These are phyloP conservation scores for Biscogniauxia marginata DNA, from an alignment of 2,329 filamentous ascomycete species.

Conservation along the genomic window DNA sequence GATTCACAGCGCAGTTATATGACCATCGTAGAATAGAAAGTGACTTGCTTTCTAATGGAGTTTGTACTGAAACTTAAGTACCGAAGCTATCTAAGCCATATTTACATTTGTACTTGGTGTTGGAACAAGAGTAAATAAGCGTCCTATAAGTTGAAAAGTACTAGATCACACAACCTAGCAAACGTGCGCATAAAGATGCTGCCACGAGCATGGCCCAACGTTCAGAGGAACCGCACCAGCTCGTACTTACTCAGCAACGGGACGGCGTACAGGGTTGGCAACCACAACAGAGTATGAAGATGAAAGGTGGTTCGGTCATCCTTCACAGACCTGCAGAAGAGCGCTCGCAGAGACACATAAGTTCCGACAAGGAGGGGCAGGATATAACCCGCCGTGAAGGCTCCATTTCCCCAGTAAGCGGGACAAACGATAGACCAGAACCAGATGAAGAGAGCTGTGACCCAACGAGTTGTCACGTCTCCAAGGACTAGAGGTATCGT, in stretches of 20 bases:
- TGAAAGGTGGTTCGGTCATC: constrained; percentile 2
- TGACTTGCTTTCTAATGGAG: neutral
- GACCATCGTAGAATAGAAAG: neutral
- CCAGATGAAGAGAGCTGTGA: constrained; percentile 21
- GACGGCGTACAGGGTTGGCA: constrained; percentile 1
- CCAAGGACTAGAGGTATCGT: constrained; percentile 27
- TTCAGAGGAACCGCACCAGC: neutral
- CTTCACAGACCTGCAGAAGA: constrained; percentile 1
- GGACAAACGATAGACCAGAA: constrained; percentile 15
- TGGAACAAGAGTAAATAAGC: neutral
- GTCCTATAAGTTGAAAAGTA: neutral
- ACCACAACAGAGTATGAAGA: constrained; percentile 4
- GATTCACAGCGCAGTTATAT: neutral
- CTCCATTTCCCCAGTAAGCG: constrained; percentile 18
- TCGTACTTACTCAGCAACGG: constrained; percentile 4
- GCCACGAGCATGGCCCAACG: too few relatives aligned
- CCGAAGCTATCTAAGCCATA: neutral
- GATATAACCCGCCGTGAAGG: neutral
- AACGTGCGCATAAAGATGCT: neutral
- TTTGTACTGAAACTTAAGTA: neutral
- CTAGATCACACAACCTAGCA: neutral
- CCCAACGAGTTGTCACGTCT: constrained; percentile 18
- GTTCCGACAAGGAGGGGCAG: neutral
- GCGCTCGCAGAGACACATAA: neutral
- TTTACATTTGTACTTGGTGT: neutral